Evolutionary conservation across 2,329 filamentous ascomycete species (phyloP), one percentile per base, ranked within the genome.

Genomic region (Pseudonectria foliicola): DNA sequence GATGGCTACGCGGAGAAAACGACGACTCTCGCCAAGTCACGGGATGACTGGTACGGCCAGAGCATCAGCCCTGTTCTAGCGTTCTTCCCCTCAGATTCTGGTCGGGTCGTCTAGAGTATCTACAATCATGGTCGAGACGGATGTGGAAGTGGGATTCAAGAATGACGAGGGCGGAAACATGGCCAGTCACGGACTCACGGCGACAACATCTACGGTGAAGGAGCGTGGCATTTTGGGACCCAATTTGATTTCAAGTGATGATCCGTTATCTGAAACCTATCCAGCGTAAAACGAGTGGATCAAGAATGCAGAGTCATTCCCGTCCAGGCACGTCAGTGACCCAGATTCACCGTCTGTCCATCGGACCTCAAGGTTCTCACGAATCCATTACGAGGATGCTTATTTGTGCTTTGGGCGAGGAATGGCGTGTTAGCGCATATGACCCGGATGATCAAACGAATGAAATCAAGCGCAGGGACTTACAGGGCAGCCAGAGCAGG

Each of bases 401-500:
- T 48, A 53, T 52, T 55, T 55, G 37, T 53, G 47, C 52, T 53
- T 49, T 51, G 49, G 44, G 46, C 32, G 35, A 35, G 7, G 33
- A 33, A 51, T 39, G 50, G 45, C 31, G 25, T 34, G 18, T 21
- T 21, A 21, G 18, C 18, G 18, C 8, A 8, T 29, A 12, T 14
- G 28, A 25, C 28, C n/a, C 26, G 29, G 25, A 21, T 24, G 27
- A 12, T 24, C 4, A 13, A 11, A 29, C 13, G 13, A 23, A 25
- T 14, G 27, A 12, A 13, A 7, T 31, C 26, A 5, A 33, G 13
- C 27, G 16, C 7, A 14, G 5, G 13, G 16, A 56, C 63, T 51
- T 60, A 67, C 64, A 46, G 63, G 63, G 61, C 64, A 67, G 51
- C 54, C 54, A 30, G 52, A 44, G 46, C 64, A 67, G 44, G 62